Evolutionary conservation across 1,284 basidiomycete species (phyloP).

Genomic region (Trichosporon sp.): DNA sequence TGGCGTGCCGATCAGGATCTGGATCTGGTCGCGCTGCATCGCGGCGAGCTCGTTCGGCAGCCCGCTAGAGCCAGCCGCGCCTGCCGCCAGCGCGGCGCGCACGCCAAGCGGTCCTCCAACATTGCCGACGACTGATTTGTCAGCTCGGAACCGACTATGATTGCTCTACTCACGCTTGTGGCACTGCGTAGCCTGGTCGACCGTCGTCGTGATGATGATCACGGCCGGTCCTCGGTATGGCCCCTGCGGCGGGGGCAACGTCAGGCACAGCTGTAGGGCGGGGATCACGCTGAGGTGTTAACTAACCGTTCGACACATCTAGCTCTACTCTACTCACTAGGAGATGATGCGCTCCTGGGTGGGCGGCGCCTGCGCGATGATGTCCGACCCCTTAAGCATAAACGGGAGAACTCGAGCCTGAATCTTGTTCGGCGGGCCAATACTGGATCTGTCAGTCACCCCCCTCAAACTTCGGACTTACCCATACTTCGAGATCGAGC

Average conservation of each 20-base stretch:
- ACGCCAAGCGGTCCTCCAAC: constrained; percentile 88
- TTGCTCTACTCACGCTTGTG: constrained; percentile 65
- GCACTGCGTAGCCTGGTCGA: constrained; percentile 97
- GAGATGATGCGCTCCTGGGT: constrained; percentile 97
- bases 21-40: constrained; percentile 86
- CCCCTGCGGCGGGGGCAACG: constrained; percentile 61
- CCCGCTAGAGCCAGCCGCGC: constrained; percentile 67
- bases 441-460: constrained; percentile 59
- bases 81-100: constrained; percentile 81
- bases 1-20: constrained; percentile 94
- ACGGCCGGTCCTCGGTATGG: constrained; percentile 78
- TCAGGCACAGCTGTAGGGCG: constrained; percentile 80
- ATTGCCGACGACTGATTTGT: constrained; percentile 75
- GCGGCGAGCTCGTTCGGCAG: constrained; percentile 75
- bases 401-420: constrained; percentile 95
- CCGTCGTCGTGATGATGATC: constrained; percentile 93
- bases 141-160: background rate
- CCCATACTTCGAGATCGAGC: constrained; percentile 92
- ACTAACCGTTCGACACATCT: background rate
- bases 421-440: constrained; percentile 97
- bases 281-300: constrained; percentile 68
- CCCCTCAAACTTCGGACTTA: constrained; percentile 57
- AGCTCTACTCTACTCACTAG: constrained; percentile 60
- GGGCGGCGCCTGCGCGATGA: constrained; percentile 96
- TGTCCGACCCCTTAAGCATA: constrained; percentile 85